Conservation (phyloP, 257 asterid species). For the Nemophila menziesii region DNA sequence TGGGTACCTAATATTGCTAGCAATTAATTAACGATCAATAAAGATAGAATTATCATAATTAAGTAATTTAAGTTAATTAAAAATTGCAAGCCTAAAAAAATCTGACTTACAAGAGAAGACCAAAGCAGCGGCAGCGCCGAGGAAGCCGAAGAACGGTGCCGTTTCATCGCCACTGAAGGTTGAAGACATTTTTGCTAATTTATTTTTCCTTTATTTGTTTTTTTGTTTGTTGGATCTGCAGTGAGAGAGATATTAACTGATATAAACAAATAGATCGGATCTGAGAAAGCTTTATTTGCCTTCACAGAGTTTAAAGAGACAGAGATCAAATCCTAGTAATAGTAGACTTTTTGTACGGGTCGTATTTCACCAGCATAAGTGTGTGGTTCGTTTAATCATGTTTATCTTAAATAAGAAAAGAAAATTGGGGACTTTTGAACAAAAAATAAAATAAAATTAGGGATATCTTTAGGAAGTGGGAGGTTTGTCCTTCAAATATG, state of each 20-base stretch:
- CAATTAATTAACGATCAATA: background rate
- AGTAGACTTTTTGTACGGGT: background rate
- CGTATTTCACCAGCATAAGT: too few relatives aligned
- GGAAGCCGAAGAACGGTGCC: constrained; percentile 15
- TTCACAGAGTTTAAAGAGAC: background rate
- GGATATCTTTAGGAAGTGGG: too few relatives aligned
- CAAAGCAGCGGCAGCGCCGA: constrained; percentile 14
- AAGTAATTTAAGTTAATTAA: too few relatives aligned
- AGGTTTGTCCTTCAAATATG: too few relatives aligned
- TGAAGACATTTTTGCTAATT: constrained; percentile 8
- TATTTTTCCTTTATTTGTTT: background rate
- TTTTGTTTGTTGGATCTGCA: too few relatives aligned
- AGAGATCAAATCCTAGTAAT: background rate
- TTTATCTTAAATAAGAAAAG: background rate
- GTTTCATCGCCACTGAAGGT: constrained; percentile 16
- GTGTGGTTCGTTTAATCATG: background rate
- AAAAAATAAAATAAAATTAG: too few relatives aligned
- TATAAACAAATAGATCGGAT: background rate
- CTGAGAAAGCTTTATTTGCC: background rate
- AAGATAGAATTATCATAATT: too few relatives aligned
- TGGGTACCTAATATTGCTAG: too few relatives aligned
- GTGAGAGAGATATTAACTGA: background rate
- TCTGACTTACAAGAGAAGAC: constrained; percentile 14
- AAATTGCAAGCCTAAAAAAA: background rate
- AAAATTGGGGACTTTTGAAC: too few relatives aligned